phyloP scores from a whole-genome alignment of 768 basidiomycete genomes.

The Serendipita vermifera region DNA sequence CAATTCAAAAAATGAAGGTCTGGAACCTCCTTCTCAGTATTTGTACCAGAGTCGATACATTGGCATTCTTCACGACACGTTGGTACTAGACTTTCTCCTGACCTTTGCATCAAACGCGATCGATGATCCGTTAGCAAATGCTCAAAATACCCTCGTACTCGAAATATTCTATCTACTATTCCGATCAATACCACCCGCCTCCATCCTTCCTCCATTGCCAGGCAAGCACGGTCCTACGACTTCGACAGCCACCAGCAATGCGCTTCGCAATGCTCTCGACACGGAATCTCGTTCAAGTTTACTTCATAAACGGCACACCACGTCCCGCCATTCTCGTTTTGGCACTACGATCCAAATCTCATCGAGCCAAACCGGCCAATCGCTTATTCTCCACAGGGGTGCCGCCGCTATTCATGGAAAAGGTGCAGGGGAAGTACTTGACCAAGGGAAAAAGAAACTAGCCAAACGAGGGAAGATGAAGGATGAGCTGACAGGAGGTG shows the following conservation, averaged over 20 bases:
- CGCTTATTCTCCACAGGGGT: background rate
- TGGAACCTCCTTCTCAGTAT: no score
- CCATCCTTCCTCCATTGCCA: conserved; percentile 23
- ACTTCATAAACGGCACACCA: conserved; percentile 38
- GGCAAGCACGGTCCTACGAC: conserved; percentile 44
- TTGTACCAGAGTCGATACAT: conserved; percentile 49
- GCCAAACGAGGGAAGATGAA: conserved; percentile 36
- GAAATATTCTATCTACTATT: conserved; percentile 90
- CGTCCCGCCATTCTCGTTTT: conserved; percentile 87
- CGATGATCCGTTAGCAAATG: conserved; percentile 65
- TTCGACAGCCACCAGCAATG: conserved; percentile 24
- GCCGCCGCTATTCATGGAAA: background rate
- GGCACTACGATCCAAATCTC: conserved; percentile 86
- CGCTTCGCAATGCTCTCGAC: conserved; percentile 62
- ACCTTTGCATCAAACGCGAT: conserved; percentile 72
- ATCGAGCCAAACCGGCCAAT: conserved; percentile 31
- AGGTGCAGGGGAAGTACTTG: conserved; percentile 42
- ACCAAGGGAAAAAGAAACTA: conserved; percentile 50
- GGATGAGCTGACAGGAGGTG: conserved; percentile 9
- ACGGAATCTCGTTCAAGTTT: conserved; percentile 56
- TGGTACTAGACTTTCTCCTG: conserved; percentile 63
- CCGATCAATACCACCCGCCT: conserved; percentile 57
- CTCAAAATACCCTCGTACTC: conserved; percentile 79
- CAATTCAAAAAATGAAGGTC: background rate
- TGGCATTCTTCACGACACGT: conserved; percentile 51